Base-by-base conservation (phyloP, 1,284 basidiomycete species). In the Singerocomus rubriflavus region DNA sequence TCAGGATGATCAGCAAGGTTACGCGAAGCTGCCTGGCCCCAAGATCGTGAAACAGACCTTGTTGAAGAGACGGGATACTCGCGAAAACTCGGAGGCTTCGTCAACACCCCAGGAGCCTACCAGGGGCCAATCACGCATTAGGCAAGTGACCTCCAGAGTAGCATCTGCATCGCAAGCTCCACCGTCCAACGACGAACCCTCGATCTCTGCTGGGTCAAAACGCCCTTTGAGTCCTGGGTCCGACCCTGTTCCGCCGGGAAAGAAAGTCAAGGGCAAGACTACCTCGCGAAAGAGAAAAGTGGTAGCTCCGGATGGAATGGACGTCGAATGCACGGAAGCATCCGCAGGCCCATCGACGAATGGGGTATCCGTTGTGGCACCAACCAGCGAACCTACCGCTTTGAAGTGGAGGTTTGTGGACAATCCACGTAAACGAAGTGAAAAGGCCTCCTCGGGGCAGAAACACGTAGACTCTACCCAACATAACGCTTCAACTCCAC, bases 1-100 rank as follows among this genome's bases (percentile, higher is more conserved):
- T 37, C 0, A 0, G 14, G 33, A 14, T 5, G 1, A 13, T 4
- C 36, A 38, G 14, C 32, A 3, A 40, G 60, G 55, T 16, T 68
- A 66, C 17, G 54, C 62, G 34, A 56, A 11, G 30, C 57, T 65
- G 11, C 67, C 65, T 40, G 26, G 46, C 25, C 65, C 64, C 17
- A 65, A 62, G 39, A 0, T 16, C 5, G 9, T 1, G 5, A 59
- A 34, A 32, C n/a, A 14, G 13, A 29, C 48, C 21, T 0, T 2
- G 21, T 7, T 16, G 25, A 25, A 9, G 37, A 47, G 44, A 34
- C 17, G 45, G 29, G 13, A n/a, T 13, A 29, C 50, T 25, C 1
- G 30, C 34, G 12, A 32, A 26, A 25, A 30, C 25, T 29, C 39
- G 21, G n/a, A 11, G 3, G 14, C 27, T 25, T 5, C 35, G 5